phyloP scores from a whole-genome alignment of 305 asterid genomes.

The Fraxinus ornus region DNA sequence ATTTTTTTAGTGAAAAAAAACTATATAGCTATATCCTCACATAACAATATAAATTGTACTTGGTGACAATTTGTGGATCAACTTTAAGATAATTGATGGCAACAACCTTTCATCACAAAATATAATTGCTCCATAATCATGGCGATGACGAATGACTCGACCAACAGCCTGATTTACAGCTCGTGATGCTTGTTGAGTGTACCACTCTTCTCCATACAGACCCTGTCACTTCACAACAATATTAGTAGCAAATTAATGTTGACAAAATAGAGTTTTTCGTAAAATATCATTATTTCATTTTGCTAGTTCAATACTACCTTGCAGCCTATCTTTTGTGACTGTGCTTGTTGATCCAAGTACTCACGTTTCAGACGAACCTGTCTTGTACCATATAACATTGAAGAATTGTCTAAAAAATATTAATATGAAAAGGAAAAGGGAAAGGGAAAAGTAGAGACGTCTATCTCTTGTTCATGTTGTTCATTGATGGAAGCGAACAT shows the following conservation, averaged over 20 bases:
- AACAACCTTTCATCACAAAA: slow-evolving; percentile 92
- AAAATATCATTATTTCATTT: slow-evolving; percentile 17
- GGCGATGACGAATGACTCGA: slow-evolving; percentile 94
- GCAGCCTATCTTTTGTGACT: slow-evolving; percentile 40
- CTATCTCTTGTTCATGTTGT: background rate
- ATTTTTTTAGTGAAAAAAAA: background rate
- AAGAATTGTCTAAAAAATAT: slow-evolving; percentile 12
- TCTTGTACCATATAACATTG: slow-evolving; percentile 26
- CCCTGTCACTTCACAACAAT: slow-evolving; percentile 44
- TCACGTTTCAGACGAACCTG: slow-evolving; percentile 99
- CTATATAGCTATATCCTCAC: slow-evolving; percentile 17
- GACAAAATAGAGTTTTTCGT: slow-evolving; percentile 4
- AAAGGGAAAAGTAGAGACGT: background rate
- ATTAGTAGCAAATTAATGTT: slow-evolving; percentile 20
- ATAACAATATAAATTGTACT: slow-evolving; percentile 14
- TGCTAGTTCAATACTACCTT: slow-evolving; percentile 50
- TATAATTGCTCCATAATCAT: slow-evolving; percentile 97
- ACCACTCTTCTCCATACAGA: slow-evolving; percentile 96
- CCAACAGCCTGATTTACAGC: slow-evolving; percentile 99
- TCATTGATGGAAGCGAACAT: background rate
- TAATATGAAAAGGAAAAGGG: background rate
- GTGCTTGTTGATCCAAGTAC: slow-evolving; percentile 73
- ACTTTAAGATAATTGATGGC: slow-evolving; percentile 17
- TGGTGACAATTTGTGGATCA: slow-evolving; percentile 18
- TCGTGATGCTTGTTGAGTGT: slow-evolving; percentile 90